Evolutionary conservation across 2,329 filamentous ascomycete species (phyloP), one percentile per base, ranked within the genome.

Genomic region (Sporothrix brasiliensis): DNA sequence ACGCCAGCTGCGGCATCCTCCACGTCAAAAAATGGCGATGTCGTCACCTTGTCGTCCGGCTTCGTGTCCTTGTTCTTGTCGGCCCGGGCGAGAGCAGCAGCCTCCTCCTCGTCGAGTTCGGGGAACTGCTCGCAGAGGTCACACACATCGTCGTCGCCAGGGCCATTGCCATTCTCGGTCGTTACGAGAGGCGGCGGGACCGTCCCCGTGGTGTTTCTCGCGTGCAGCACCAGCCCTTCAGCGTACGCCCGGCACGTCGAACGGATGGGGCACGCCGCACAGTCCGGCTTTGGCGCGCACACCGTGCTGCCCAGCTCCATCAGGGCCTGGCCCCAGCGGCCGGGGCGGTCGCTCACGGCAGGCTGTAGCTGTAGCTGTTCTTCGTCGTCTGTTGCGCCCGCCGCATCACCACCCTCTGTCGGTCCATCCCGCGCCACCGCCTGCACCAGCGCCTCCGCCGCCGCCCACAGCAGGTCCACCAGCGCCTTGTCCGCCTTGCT

Each of bases 221-320:
- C 63, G n/a, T 68, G 56, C n/a, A 81, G 69, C 0, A 77, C 73
- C 2, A 78, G 68, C 0, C 85, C 86, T 71, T 88, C 86, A 3
- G 75, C 75, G 73, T 84, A 87, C 0, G 81, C 84, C 5, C 83
- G 83, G 72, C 86, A 88, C 0, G 83, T 86, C 2, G 77, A 76
- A 0, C 79, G 83, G 61, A 88, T 80, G 0, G 86, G 86, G 69
- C 86, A 88, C 1, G 75, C 74, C 2, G 77, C 77, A 73, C 88
- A 90, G 67, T 85, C 84, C 1, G 88, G 88, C 73, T 85, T 85
- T 6, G 88, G 87, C 7, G 83, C 83, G 74, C 88, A 90, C 1
- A 89, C 76, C 0, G 88, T 90, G 73, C 87, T 89, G 3, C 88
- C 88, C 4, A 90, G 80, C 75, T 90, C 88, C 88, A 90, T 90